Conservation (phyloP, 257 asterid genomes). For the Osmanthus fragrans region DNA sequence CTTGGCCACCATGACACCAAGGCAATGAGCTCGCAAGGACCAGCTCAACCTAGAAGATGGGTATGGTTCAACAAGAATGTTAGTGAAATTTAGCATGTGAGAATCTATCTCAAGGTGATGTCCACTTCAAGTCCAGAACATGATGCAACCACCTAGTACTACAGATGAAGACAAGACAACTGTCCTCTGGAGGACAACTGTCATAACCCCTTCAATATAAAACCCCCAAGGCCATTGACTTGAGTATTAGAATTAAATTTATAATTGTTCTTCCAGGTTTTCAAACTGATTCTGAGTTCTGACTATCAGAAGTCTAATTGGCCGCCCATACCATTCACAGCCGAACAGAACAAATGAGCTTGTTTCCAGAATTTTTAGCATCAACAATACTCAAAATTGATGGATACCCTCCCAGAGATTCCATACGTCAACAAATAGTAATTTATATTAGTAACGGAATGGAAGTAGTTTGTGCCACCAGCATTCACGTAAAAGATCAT, state of each 20-base stretch:
- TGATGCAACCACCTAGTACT: background rate
- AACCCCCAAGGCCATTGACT: background rate
- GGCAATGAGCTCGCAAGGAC: background rate
- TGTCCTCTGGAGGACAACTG: background rate
- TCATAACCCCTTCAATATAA: background rate
- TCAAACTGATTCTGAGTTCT: background rate
- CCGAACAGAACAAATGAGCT: background rate
- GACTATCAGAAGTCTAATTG: background rate
- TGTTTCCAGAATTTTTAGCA: background rate
- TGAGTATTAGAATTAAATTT: no score
- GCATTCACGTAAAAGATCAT: background rate
- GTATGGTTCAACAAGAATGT: no score
- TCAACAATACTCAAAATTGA: background rate
- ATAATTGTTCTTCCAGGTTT: background rate
- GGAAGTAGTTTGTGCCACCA: background rate
- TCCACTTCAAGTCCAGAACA: background rate
- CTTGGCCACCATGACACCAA: background rate
- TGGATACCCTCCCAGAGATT: background rate
- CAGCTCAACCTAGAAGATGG: background rate
- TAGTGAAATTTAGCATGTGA: background rate
- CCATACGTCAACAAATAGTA: background rate
- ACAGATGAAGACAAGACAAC: background rate
- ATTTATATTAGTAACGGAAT: background rate
- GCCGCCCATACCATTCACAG: background rate
- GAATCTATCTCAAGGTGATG: background rate